Evolutionary conservation across 495 filamentous ascomycete species (phyloP).

Genomic region (Penicillium egyptiacum): DNA sequence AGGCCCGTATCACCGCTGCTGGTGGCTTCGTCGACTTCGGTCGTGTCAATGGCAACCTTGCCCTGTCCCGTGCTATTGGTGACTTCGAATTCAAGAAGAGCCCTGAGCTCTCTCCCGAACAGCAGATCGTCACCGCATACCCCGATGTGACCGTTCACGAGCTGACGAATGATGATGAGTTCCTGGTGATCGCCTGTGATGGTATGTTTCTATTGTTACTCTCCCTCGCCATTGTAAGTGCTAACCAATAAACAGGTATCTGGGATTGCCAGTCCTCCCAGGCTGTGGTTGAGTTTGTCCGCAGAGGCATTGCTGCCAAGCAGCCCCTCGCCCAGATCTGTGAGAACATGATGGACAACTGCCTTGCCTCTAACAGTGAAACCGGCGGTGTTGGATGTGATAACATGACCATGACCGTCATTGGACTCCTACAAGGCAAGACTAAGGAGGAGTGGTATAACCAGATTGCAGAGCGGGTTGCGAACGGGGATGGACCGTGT

Average conservation of each 20-base stretch:
- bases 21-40: constrained; percentile 99
- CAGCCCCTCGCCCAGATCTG: constrained; percentile 90
- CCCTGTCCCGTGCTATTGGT: constrained; percentile 95
- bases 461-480: constrained; percentile 88
- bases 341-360: constrained; percentile 99
- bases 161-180: constrained; percentile 90
- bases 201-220: constrained; percentile 55
- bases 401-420: constrained; percentile 97
- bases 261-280: constrained; percentile 99
- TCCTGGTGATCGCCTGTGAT: constrained; percentile 94
- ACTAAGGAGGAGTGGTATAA: constrained; percentile 98
- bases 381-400: constrained; percentile 98
- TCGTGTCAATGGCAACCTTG: constrained; percentile 96
- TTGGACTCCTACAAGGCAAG: constrained; percentile 85
- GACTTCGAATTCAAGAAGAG: constrained; percentile 99
- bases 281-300: constrained; percentile 93
- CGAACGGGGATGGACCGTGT: constrained; percentile 95
- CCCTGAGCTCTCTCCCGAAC: constrained; percentile 89
- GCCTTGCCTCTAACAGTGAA: constrained; percentile 92
- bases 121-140: constrained; percentile 96
- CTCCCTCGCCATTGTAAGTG: not conserved
- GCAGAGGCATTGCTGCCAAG: constrained; percentile 91
- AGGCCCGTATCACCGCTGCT: constrained; percentile 90
- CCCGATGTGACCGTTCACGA: constrained; percentile 92
- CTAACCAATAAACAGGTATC: constrained; percentile 63